Conservation (phyloP, 805 yeast species). For the Lachancea meyersii region DNA sequence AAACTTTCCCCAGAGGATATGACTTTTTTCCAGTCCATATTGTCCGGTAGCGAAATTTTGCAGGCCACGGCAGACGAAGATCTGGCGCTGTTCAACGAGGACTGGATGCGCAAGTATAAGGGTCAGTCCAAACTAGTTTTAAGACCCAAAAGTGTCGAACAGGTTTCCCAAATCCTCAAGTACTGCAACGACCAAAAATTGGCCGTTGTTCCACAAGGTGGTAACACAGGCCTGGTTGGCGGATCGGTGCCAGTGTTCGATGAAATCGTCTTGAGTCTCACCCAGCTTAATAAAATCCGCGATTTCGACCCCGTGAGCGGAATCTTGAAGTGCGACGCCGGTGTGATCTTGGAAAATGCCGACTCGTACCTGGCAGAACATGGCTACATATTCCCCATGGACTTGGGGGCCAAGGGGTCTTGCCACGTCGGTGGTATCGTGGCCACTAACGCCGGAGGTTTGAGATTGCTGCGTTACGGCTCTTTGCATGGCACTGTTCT, state of each 20-base stretch:
- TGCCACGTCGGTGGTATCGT: constrained; percentile 94
- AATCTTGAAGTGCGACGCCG: constrained; percentile 83
- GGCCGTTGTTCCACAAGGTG: constrained; percentile 95
- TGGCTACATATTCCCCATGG: constrained; percentile 90
- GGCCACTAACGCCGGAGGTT: constrained; percentile 95
- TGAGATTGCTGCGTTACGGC: constrained; percentile 80
- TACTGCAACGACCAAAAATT: constrained; percentile 71
- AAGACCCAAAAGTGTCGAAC: constrained; percentile 75
- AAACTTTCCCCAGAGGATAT: constrained; percentile 52
- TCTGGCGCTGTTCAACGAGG: constrained; percentile 70
- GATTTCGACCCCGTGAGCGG: constrained; percentile 80
- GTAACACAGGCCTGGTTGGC: constrained; percentile 94
- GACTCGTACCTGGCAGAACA: constrained; percentile 69
- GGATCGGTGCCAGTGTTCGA: constrained; percentile 91
- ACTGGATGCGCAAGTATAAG: constrained; percentile 88
- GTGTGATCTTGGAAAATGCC: constrained; percentile 80
- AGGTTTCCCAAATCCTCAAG: constrained; percentile 67
- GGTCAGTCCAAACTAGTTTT: constrained; percentile 81
- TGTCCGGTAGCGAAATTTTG: constrained; percentile 43
- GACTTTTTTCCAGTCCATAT: constrained; percentile 50
- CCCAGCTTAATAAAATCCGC: constrained; percentile 69
- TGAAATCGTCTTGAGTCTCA: constrained; percentile 69
- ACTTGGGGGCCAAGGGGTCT: constrained; percentile 94
- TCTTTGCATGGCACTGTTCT: constrained; percentile 87
- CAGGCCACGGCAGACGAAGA: constrained; percentile 53